Conservation (phyloP, 1,284 basidiomycete species). For the Ganoderma sinense region DNA sequence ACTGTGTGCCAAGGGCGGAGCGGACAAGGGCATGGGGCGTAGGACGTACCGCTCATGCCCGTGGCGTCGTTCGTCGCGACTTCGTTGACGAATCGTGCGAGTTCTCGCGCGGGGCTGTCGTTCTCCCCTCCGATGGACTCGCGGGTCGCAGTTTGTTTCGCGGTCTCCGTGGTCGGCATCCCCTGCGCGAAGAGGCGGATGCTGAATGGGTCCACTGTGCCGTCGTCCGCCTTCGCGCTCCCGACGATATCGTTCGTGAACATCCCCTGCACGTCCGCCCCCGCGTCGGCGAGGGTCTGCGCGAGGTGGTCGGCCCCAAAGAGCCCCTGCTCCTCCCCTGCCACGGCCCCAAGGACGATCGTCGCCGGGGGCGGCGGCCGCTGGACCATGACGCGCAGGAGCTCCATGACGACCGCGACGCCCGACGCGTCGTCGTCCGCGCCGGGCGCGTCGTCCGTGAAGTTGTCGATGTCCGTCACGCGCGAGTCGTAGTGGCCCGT, state of each 20-base stretch:
- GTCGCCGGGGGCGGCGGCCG: slow-evolving; percentile 52
- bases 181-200: slow-evolving; percentile 59
- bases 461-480: slow-evolving; percentile 49
- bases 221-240: slow-evolving; percentile 55
- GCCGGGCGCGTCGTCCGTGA: slow-evolving; percentile 55
- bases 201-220: slow-evolving; percentile 50
- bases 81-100: slow-evolving; percentile 57
- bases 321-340: slow-evolving; percentile 61
- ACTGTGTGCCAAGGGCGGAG: slow-evolving; percentile 2
- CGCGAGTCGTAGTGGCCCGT: slow-evolving; percentile 63
- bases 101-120: slow-evolving; percentile 57
- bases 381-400: slow-evolving; percentile 55
- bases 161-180: slow-evolving; percentile 52
- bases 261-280: slow-evolving; percentile 62
- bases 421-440: slow-evolving; percentile 59
- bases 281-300: slow-evolving; percentile 46
- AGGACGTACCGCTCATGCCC: slow-evolving; percentile 51
- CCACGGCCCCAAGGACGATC: slow-evolving; percentile 58
- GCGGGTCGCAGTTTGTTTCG: slow-evolving; percentile 42
- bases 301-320: slow-evolving; percentile 57
- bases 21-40: too few species aligned
- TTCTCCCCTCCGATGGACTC: slow-evolving; percentile 58
- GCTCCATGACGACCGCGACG: slow-evolving; percentile 59
- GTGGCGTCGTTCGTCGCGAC: slow-evolving; percentile 55
- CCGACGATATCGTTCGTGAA: slow-evolving; percentile 61